Base-by-base conservation (phyloP, 2,329 filamentous ascomycete genomes). In the Cladosporium sp. region DNA sequence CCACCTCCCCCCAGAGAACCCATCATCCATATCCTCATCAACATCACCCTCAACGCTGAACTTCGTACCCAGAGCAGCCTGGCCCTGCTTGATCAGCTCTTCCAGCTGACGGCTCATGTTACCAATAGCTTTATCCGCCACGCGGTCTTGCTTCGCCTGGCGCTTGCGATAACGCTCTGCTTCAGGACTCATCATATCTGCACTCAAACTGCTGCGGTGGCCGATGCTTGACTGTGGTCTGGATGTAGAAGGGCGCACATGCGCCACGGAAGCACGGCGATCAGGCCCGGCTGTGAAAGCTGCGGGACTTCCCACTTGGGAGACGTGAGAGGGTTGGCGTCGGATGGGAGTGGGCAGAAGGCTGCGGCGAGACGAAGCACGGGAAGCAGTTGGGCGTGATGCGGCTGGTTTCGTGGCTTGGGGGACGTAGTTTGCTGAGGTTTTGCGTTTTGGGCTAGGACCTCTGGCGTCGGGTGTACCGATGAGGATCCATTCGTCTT, bases 51-150 rank as follows among this genome's bases (percentile, higher is more conserved):
- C 78, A 8, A 78, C 69, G 32, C 79, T 76, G 30, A 80, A 73
- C 66, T 79, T 82, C 23, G 78, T 81, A 7, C 81, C 93, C 21
- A 99, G 79, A 1, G 95, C 95, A 76, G 95, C 90, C 71, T 90
- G 90, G 0, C 93, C 95, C 77, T 98, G 90, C 1, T 89, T 85
- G 63, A 99, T 96, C 90, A 99, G 92, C 36, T 89, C 90, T 74
- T 91, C 87, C 57, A 98, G 81, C 71, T 91, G 88, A 57, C 87
- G 84, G 75, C 95, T 96, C 78, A 98, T 88, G 28, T 89, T 86
- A 58, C 88, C 88, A 71, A 98, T 90, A 61, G 90, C 88, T 51
- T 89, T 87, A 71, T 98, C 93, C 8, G 91, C 86, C 71, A 93
- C 89, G 54, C 88, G 84, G 72, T 97, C 92, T 65, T 91, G 90